A percentile compares a stretch with the other conserved stretches of the same genome.
Evolutionary conservation across 108 stramenopile genomes (phyloP).

Genomic region (Nannochloropsis oceanica): DNA sequence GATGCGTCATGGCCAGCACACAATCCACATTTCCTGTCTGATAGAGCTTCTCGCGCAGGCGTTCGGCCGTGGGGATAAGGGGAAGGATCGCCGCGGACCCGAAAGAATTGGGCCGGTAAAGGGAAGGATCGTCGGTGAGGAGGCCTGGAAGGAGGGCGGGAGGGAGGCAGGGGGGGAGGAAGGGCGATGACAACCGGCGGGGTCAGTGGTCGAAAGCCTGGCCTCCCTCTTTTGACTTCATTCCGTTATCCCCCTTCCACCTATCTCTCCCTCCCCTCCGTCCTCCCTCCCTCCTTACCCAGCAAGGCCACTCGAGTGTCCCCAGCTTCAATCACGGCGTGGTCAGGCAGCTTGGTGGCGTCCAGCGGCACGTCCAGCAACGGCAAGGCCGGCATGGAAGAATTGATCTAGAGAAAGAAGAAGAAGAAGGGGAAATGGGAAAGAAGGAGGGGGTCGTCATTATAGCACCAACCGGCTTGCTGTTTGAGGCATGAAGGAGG

Average conservation of each 20-base stretch:
- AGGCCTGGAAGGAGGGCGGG: background rate
- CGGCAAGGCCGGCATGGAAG: background rate
- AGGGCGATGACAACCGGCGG: background rate
- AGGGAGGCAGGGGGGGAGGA: background rate
- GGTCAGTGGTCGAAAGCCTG: background rate
- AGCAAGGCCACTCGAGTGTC: background rate
- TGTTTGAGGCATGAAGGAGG: too few species aligned
- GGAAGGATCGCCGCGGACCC: background rate
- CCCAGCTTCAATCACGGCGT: background rate
- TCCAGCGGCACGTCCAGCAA: background rate
- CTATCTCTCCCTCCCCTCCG: background rate
- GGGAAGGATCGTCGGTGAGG: background rate
- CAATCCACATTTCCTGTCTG: background rate
- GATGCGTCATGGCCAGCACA: background rate
- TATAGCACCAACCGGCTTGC: too few species aligned
- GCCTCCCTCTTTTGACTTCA: background rate
- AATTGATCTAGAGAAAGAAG: background rate
- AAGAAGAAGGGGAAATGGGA: background rate
- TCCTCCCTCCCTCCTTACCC: background rate
- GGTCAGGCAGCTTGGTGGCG: background rate
- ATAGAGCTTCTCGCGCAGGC: background rate
- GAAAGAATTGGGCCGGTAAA: background rate
- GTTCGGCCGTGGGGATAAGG: background rate
- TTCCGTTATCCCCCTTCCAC: background rate
- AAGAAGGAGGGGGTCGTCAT: background rate